Percentiles rank a stretch among this genome's conserved stretches.
These are phyloP conservation scores for Fusarium brachygibbosum DNA, from an alignment of 2,329 filamentous ascomycete genomes.

Conservation along the genomic window DNA sequence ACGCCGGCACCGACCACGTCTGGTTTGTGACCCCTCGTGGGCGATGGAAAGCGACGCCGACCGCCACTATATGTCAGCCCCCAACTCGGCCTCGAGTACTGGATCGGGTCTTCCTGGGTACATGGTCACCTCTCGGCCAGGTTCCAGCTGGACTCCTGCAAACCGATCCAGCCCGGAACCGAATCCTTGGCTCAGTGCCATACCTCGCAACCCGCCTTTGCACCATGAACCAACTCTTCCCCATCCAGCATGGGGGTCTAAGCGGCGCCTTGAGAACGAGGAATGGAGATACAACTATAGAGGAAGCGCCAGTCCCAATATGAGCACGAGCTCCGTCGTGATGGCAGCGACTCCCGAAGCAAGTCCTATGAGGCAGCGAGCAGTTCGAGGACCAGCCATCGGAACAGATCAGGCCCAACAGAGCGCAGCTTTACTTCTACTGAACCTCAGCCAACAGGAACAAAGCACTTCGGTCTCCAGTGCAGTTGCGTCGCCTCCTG, in stretches of 20 bases:
- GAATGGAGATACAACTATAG: constrained; percentile 37
- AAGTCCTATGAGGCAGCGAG: constrained; percentile 30
- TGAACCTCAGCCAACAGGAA: constrained; percentile 38
- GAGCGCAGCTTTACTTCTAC: constrained; percentile 45
- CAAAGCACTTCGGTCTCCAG: constrained; percentile 6
- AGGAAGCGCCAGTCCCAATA: constrained; percentile 42
- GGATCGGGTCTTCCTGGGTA: constrained; percentile 48
- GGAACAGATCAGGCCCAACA: constrained; percentile 33
- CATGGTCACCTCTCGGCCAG: constrained; percentile 46
- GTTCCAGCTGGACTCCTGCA: constrained; percentile 40
- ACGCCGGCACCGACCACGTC: constrained; percentile 36
- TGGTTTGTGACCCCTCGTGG: constrained; percentile 46
- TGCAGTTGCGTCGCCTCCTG: not conserved
- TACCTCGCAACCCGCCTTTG: constrained; percentile 38
- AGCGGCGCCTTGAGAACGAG: constrained; percentile 44
- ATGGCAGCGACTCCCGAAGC: constrained; percentile 38
- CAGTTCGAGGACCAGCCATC: not conserved
- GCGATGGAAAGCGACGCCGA: constrained; percentile 36
- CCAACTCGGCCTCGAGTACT: constrained; percentile 49
- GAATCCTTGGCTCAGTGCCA: constrained; percentile 44
- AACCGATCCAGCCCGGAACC: constrained; percentile 37
- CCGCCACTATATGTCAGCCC: constrained; percentile 40
- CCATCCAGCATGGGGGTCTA: constrained; percentile 35
- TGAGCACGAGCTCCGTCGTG: constrained; percentile 25
- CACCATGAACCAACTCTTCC: constrained; percentile 22